These are phyloP conservation scores for Xerocomellus amylosporus DNA, from an alignment of 768 basidiomycete species.

Conservation along the genomic window DNA sequence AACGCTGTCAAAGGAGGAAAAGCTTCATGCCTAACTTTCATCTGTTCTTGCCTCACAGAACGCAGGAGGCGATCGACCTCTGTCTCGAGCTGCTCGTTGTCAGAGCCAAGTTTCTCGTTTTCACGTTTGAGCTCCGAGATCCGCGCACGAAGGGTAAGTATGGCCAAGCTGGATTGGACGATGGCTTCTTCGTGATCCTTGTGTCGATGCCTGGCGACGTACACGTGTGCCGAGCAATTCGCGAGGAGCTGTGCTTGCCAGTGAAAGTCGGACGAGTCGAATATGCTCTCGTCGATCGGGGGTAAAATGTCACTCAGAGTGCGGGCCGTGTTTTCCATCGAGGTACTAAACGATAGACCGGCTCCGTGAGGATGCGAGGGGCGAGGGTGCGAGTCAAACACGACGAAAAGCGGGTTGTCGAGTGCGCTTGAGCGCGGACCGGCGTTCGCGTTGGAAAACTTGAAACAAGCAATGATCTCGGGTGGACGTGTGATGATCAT, in stretches of 20 bases:
- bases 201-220: slow-evolving; percentile 35
- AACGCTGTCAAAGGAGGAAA: neutral
- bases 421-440: neutral
- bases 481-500: slow-evolving; percentile 67
- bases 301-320: slow-evolving; percentile 49
- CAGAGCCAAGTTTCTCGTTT: slow-evolving; percentile 26
- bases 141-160: slow-evolving; percentile 43
- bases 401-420: slow-evolving; percentile 42
- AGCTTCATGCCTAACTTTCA: neutral
- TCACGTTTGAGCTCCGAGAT: slow-evolving; percentile 36
- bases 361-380: slow-evolving; percentile 57
- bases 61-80: slow-evolving; percentile 21
- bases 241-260: slow-evolving; percentile 67
- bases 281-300: slow-evolving; percentile 41
- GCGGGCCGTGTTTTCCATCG: slow-evolving; percentile 40
- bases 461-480: slow-evolving; percentile 60
- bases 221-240: slow-evolving; percentile 58
- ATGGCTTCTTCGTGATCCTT: slow-evolving; percentile 34
- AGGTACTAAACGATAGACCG: slow-evolving; percentile 53
- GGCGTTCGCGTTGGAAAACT: slow-evolving; percentile 17
- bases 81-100: slow-evolving; percentile 26
- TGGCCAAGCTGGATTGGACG: slow-evolving; percentile 48
- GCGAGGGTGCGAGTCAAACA: slow-evolving; percentile 70
- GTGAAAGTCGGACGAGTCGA: slow-evolving; percentile 44
- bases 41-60: slow-evolving; percentile 13